These are phyloP conservation scores for Trichoderma koningii DNA, from an alignment of 2,329 filamentous ascomycete species.

Conservation along the genomic window DNA sequence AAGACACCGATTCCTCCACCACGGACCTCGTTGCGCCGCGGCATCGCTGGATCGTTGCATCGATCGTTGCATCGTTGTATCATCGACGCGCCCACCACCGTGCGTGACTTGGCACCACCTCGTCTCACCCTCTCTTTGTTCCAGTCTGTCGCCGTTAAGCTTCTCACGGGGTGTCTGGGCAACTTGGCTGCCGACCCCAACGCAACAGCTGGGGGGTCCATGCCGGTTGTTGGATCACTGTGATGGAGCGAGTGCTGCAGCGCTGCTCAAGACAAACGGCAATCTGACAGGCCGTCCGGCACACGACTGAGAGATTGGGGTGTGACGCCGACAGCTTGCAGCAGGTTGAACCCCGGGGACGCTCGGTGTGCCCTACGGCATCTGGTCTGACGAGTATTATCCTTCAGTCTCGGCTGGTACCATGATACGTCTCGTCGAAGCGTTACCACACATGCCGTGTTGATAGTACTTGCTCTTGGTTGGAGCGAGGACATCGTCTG, in stretches of 20 bases:
- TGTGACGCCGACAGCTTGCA: conserved; percentile 13
- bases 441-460: neutral
- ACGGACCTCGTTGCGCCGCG: neutral
- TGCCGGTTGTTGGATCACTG: conserved; percentile 4
- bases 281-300: neutral
- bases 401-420: neutral
- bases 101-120: neutral
- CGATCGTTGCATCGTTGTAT: conserved; percentile 2
- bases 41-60: conserved; percentile 15
- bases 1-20: neutral
- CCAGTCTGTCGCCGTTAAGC: neutral
- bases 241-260: conserved; percentile 2
- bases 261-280: conserved; percentile 12
- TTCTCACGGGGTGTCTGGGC: neutral
- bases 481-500: neutral
- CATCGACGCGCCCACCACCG: conserved; percentile 3
- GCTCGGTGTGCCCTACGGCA: conserved; percentile 1
- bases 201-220: neutral
- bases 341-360: conserved; percentile 5
- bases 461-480: neutral
- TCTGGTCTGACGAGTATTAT: neutral
- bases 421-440: conserved; percentile 15
- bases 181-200: conserved; percentile 7
- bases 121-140: neutral
- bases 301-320: neutral